These are phyloP conservation scores for Hylodesmum podocarpum DNA, from an alignment of 306 rosid species.

Conservation along the genomic window DNA sequence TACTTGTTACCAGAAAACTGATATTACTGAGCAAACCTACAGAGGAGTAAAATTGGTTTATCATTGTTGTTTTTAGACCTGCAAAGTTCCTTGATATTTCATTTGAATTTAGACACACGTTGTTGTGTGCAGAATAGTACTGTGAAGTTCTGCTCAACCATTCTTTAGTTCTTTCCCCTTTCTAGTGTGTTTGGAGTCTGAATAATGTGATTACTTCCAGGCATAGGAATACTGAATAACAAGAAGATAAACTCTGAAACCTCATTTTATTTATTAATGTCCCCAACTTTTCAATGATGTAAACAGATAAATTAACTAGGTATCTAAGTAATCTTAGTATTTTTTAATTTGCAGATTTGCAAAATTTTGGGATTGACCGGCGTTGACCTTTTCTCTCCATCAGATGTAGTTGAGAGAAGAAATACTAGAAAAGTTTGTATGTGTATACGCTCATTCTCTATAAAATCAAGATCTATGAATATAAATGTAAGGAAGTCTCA, in stretches of 20 bases:
- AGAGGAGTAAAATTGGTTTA: not conserved
- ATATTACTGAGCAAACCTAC: not conserved
- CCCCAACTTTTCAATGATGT: constrained; percentile 9
- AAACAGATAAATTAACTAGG: not conserved
- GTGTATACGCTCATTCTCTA: constrained; percentile 60
- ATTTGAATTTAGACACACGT: not conserved
- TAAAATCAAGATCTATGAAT: constrained; percentile 39
- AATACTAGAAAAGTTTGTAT: constrained; percentile 55
- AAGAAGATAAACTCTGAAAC: not conserved
- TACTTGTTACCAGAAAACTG: not conserved
- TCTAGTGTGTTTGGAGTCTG: not conserved
- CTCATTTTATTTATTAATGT: constrained; percentile 8
- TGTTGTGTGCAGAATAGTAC: not conserved
- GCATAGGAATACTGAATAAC: not conserved
- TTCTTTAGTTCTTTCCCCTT: not conserved
- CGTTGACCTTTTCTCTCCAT: constrained; percentile 57
- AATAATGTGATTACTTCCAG: not conserved
- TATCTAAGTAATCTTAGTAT: not conserved
- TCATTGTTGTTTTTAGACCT: not conserved
- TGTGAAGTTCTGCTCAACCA: not conserved
- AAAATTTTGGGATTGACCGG: constrained; percentile 57
- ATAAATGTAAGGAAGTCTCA: constrained; percentile 39
- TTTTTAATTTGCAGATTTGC: constrained; percentile 44
- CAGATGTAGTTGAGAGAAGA: constrained; percentile 61
- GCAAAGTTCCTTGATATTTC: not conserved